Conservation (phyloP, 129 eudicot species). For the sunflower (Helianthus annuus) region HanXRQr2.0-SUNRISE NC_035442.2:105125477-105125976, state of each 20-base stretch:
- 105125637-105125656: neutral
- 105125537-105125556: no score
- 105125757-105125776: conserved; percentile 29
- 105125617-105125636: neutral
- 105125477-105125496: no score
- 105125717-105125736: conserved; percentile 49
- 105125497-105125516: no score
- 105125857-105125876: conserved; percentile 94
- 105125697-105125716: conserved; percentile 62
- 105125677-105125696: no score
- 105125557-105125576: conserved; percentile 21
- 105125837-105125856: conserved; percentile 41
- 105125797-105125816: conserved; percentile 23
- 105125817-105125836: conserved; percentile 4
- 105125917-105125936: conserved; percentile 46
- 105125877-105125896: conserved; percentile 65
- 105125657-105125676: neutral
- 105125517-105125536: no score
- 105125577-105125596: conserved; percentile 50
- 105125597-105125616: neutral
- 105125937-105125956: conserved; percentile 59
- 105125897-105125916: conserved; percentile 46
- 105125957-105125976: conserved; percentile 68
- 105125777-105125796: conserved; percentile 37
- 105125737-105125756: conserved; percentile 31